Evolutionary conservation across 2,329 filamentous ascomycete genomes (phyloP).

Genomic region (Fusarium neocosmosporiellum): DNA sequence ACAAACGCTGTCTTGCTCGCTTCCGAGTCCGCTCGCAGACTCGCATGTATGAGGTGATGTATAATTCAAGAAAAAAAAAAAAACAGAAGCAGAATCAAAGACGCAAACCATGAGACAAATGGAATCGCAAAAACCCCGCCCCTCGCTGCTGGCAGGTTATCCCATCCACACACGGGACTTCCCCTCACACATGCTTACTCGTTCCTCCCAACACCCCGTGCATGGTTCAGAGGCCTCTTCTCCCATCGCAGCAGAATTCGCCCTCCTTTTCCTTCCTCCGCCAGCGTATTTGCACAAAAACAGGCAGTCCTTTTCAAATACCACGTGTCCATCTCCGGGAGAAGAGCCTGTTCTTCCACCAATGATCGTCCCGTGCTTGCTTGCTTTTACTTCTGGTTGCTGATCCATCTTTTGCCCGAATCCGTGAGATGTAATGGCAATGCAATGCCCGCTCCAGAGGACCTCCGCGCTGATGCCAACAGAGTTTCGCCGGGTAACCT

Average conservation of each 20-base stretch:
- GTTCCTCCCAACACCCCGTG: conserved; percentile 19
- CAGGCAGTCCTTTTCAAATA: conserved; percentile 23
- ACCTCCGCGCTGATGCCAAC: conserved; percentile 26
- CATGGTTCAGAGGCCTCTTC: conserved; percentile 16
- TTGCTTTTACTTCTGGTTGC: conserved; percentile 36
- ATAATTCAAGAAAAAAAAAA: conserved; percentile 48
- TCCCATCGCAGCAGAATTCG: background rate
- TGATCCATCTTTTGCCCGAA: conserved; percentile 47
- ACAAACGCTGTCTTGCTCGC: conserved; percentile 45
- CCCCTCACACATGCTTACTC: conserved; percentile 8
- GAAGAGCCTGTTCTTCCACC: conserved; percentile 37
- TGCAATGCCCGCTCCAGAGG: conserved; percentile 44
- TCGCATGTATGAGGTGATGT: conserved; percentile 48
- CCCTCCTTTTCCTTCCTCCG: conserved; percentile 17
- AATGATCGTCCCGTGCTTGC: conserved; percentile 32
- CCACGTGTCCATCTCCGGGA: conserved; percentile 25
- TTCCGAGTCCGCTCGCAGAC: conserved; percentile 48
- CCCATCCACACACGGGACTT: conserved; percentile 28
- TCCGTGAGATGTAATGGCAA: conserved; percentile 47
- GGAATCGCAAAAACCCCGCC: conserved; percentile 42
- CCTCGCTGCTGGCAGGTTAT: conserved; percentile 32
- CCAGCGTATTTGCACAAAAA: conserved; percentile 25
- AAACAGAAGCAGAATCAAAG: conserved; percentile 39
- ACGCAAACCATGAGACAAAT: conserved; percentile 45
- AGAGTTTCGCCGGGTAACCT: conserved; percentile 35